These are phyloP conservation scores for Beta corolliflora DNA, from an alignment of 179 eudicot species.

Conservation along the genomic window DNA sequence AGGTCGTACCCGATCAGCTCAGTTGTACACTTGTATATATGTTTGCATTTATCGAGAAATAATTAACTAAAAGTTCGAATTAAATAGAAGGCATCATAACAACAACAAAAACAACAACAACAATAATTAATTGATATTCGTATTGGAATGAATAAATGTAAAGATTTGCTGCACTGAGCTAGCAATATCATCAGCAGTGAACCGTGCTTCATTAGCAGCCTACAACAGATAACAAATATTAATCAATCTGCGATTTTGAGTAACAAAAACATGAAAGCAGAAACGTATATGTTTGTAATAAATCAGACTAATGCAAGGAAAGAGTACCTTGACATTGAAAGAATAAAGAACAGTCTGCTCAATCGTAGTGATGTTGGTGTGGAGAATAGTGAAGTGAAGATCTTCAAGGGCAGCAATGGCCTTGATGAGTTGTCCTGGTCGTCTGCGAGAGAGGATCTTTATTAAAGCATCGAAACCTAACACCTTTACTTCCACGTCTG, in stretches of 20 bases:
- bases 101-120: not conserved
- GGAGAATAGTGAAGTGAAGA: constrained; percentile 72
- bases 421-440: constrained; percentile 77
- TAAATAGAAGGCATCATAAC: not conserved
- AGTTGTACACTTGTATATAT: not conserved
- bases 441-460: constrained; percentile 78
- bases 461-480: constrained; percentile 82
- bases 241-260: too few species aligned
- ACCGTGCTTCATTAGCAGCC: constrained; percentile 64
- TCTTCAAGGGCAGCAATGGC: constrained; percentile 81
- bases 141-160: constrained; percentile 73
- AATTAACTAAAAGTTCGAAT: not conserved
- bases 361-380: constrained; percentile 82
- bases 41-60: not conserved
- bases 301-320: too few species aligned
- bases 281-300: too few species aligned
- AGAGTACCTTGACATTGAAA: constrained; percentile 80
- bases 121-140: constrained; percentile 22
- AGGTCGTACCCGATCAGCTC: not conserved
- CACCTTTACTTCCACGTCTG: constrained; percentile 86
- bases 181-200: constrained; percentile 85
- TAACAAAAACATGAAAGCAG: too few species aligned
- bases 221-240: constrained; percentile 25
- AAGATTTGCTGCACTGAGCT: constrained; percentile 77
- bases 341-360: constrained; percentile 92